Conservation (phyloP, 2,329 filamentous ascomycete species). For the Arthroderma sp. region DNA sequence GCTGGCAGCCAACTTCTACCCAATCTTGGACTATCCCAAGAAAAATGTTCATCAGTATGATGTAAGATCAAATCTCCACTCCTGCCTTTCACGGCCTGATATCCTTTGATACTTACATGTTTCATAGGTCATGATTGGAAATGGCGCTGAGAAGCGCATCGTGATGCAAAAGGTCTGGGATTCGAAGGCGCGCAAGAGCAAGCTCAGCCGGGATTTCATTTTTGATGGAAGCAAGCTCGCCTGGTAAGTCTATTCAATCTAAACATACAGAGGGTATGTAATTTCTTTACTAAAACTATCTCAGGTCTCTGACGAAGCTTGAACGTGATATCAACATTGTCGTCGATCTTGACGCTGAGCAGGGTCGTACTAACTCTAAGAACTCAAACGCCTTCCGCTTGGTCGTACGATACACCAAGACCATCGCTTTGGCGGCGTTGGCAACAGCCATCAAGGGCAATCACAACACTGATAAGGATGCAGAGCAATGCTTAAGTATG, state of each 20-base stretch:
- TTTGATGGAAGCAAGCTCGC: conserved; percentile 77
- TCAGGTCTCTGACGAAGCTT: conserved; percentile 29
- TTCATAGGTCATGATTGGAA: conserved; percentile 53
- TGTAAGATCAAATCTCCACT: conserved; percentile 41
- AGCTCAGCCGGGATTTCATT: conserved; percentile 51
- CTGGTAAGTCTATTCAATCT: conserved; percentile 47
- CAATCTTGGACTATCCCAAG: conserved; percentile 49
- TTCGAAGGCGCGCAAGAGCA: conserved; percentile 46
- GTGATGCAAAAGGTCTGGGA: conserved; percentile 68
- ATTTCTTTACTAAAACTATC: conserved; percentile 11
- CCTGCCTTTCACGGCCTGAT: not conserved
- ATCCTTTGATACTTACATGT: conserved; percentile 7
- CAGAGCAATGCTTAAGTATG: conserved; percentile 66
- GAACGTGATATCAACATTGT: conserved; percentile 41
- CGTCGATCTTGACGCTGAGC: conserved; percentile 63
- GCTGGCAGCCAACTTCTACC: conserved; percentile 62
- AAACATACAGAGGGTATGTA: not conserved
- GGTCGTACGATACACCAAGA: conserved; percentile 52
- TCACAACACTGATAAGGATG: conserved; percentile 49
- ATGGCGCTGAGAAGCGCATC: conserved; percentile 50
- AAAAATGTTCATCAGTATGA: conserved; percentile 71
- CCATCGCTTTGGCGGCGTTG: conserved; percentile 56
- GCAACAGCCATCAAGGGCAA: conserved; percentile 52
- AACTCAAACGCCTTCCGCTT: conserved; percentile 47
- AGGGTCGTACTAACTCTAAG: conserved; percentile 32